Evolutionary conservation across 2,329 filamentous ascomycete species (phyloP).

Genomic region (Aspergillus fructus): DNA sequence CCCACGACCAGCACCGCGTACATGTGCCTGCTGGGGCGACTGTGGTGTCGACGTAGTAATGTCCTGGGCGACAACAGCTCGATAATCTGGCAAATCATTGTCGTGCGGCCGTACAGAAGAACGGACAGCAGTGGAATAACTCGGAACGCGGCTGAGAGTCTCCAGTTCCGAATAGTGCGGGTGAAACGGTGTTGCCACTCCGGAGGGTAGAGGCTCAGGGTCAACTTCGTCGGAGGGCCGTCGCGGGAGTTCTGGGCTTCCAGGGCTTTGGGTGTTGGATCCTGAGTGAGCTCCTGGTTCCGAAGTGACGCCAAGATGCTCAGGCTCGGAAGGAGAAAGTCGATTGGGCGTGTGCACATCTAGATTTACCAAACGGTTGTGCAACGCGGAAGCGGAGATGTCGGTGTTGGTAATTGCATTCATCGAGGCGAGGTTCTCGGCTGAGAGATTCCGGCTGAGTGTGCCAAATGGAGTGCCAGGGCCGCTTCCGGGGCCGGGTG

Average conservation of each 20-base stretch:
- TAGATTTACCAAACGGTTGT: slow-evolving; percentile 64
- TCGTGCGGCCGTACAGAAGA: slow-evolving; percentile 59
- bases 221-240: slow-evolving; percentile 49
- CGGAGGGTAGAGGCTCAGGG: slow-evolving; percentile 41
- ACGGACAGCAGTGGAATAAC: slow-evolving; percentile 72
- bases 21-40: slow-evolving; percentile 40
- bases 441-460: slow-evolving; percentile 69
- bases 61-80: slow-evolving; percentile 49
- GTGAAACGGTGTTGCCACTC: slow-evolving; percentile 42
- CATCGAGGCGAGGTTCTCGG: slow-evolving; percentile 72
- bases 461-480: slow-evolving; percentile 76
- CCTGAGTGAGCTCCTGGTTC: slow-evolving; percentile 32
- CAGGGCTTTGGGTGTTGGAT: slow-evolving; percentile 28
- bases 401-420: slow-evolving; percentile 50
- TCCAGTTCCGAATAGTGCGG: slow-evolving; percentile 57
- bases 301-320: slow-evolving; percentile 25
- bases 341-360: slow-evolving; percentile 34
- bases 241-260: slow-evolving; percentile 42
- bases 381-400: slow-evolving; percentile 65
- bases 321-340: slow-evolving; percentile 24
- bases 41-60: slow-evolving; percentile 29
- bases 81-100: slow-evolving; percentile 64
- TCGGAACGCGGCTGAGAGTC: slow-evolving; percentile 71
- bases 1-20: slow-evolving; percentile 37
- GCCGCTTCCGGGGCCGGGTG: slow-evolving; percentile 65